Percentiles rank a stretch among this genome's conserved stretches.
Evolutionary conservation across 129 eudicot species (phyloP).

Genomic region (Flaveria bidentis): DNA sequence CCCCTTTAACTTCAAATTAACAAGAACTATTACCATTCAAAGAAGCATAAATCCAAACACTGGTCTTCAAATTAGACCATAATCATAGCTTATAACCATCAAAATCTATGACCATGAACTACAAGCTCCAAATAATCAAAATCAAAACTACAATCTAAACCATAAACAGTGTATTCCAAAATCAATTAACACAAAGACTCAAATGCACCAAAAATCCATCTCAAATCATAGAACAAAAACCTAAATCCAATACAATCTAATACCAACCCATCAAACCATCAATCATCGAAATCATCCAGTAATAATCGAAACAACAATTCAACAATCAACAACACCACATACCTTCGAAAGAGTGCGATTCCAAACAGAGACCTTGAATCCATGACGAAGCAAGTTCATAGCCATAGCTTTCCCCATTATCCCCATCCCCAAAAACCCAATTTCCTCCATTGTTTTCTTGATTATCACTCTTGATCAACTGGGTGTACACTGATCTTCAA

Average conservation of each 20-base stretch:
- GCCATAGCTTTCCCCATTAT: slow-evolving; percentile 99
- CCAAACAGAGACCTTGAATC: slow-evolving; percentile 95
- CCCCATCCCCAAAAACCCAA: slow-evolving; percentile 96
- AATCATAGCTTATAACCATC: slow-evolving; percentile 12
- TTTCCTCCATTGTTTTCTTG: slow-evolving; percentile 59
- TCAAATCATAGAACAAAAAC: neutral
- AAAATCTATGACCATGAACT: neutral
- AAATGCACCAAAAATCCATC: slow-evolving; percentile 12
- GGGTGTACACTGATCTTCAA: slow-evolving; percentile 17
- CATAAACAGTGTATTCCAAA: neutral
- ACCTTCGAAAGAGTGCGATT: slow-evolving; percentile 98
- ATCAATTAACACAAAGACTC: neutral
- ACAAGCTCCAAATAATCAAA: neutral
- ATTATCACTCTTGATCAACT: slow-evolving; percentile 4
- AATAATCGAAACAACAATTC: slow-evolving; percentile 14
- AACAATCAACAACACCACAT: slow-evolving; percentile 19
- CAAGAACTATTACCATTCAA: neutral
- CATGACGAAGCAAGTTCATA: slow-evolving; percentile 82
- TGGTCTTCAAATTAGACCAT: neutral
- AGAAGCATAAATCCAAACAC: neutral
- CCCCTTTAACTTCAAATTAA: neutral
- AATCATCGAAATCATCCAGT: slow-evolving; percentile 6
- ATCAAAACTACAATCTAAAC: neutral
- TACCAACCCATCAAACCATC: slow-evolving; percentile 2
- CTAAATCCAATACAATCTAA: neutral